Base-by-base conservation (phyloP, 2,329 filamentous ascomycete genomes). In the Pseudocercospora fuligena region DNA sequence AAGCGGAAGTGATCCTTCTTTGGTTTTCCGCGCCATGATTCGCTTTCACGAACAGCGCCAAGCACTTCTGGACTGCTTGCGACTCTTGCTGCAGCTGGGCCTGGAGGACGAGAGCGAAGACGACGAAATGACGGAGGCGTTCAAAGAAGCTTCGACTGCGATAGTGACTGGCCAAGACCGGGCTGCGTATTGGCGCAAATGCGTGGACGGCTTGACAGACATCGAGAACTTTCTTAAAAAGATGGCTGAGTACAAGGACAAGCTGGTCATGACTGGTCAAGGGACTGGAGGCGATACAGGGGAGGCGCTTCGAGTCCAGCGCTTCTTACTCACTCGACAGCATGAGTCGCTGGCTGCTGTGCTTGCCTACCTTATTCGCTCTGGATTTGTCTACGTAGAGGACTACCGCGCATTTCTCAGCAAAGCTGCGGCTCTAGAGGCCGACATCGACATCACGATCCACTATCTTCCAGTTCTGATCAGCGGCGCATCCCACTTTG, bases 291-390 rank as follows among this genome's bases (percentile, higher is more conserved):
- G 85, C 9, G 91, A 94, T 70, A 85, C 90, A 64, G 84, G 90
- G 71, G 92, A 97, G 76, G 90, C 90, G 3, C 86, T 97, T 68
- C 90, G 94, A 72, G 92, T 92, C 74, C 92, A 97, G 73, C 88
- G 90, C 53, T 83, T 88, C 71, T 96, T 92, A 74, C 85, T 99
- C 60, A 88, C 90, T 23, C 90, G 92, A 74, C 94, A 99, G 78
- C 96, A 99, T 76, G 94, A 99, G 77, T 88, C 91, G 16, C 83
- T 99, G 16, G 90, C 90, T 12, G 86, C 93, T n/a, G 91, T 97
- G 61, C 82, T 96, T 60, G 89, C 89, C 68, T 89, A 91, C 67
- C 87, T 95, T 63, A 87, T 97, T 68, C 92, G 94, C 73, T 90
- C 88, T 70, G 88, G 89, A 62, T 90, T 91, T 72, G 90, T 89